These are phyloP conservation scores for Solanum bulbocastanum DNA, from an alignment of 257 asterid species.

Conservation along the genomic window DNA sequence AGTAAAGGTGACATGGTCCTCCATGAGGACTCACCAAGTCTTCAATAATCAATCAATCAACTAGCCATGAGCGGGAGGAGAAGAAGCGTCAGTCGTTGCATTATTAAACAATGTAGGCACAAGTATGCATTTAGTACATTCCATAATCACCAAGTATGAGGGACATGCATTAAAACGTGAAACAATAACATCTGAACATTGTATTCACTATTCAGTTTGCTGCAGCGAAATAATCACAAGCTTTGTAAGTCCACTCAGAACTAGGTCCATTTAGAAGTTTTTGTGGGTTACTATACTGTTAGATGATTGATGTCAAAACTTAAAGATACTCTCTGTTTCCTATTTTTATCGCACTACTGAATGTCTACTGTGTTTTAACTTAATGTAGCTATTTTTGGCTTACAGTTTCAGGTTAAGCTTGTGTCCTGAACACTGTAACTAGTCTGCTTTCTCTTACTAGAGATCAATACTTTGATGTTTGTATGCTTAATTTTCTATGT, in stretches of 20 bases:
- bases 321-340: background rate
- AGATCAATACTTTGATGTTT: background rate
- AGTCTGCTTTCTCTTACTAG: background rate
- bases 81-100: background rate
- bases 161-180: background rate
- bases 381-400: background rate
- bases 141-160: background rate
- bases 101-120: background rate
- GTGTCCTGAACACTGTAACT: background rate
- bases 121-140: background rate
- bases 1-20: background rate
- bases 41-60: background rate
- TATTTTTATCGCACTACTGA: background rate
- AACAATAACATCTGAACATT: background rate
- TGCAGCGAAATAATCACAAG: background rate
- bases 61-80: background rate
- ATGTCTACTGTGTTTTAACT: background rate
- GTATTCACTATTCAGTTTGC: background rate
- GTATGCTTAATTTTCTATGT: background rate
- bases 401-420: background rate
- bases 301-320: background rate
- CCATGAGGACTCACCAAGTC: background rate
- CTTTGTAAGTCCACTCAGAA: background rate
- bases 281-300: background rate
- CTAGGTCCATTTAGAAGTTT: background rate